Evolutionary conservation across 495 filamentous ascomycete species (phyloP), one percentile per base, ranked within the genome.

Genomic region (Aspergillus mulundensis): DNA sequence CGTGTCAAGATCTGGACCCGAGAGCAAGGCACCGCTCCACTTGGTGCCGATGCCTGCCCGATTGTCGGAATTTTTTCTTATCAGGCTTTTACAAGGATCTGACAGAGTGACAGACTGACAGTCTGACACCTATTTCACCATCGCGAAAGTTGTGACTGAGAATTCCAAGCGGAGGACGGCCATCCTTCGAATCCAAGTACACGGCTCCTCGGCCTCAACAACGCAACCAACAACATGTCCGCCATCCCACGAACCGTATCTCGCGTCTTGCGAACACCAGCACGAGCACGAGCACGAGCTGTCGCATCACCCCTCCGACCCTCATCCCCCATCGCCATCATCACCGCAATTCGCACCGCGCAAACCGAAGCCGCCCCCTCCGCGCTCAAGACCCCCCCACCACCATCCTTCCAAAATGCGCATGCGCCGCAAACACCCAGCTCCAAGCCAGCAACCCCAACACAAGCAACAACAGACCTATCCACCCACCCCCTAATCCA

Each of bases 401-500:
- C 47, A 21, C 47, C 57, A 42, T 14, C 46, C n/a, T 39, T 38
- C 47, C 47, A 50, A 42, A 19, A 36, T 40, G 12, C 10, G 19
- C 21, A 52, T 40, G 24, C 41, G 38, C 34, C 28, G 45, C 40
- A 48, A 40, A 23, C 49, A 53, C 24, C 54, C 84, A 96, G 70
- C 77, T 32, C 75, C n/a, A 25, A 15, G 12, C 18, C 45, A 32
- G 3, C 45, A 6, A 32, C 45, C 18, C 1, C 45, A 16, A 19
- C 24, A 32, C 81, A 59, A 90, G 96, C 7, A 11, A 36, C 32
- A 4, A 36, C 32, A 36, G 32, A 36, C 32, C 5, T 36, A 15
- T 11, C 82, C 57, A 78, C 73, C 53, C 88, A 94, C 68, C 89
- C 89, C 3, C 64, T 96, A 10, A 72, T 84, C 6, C 67, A 77